These are phyloP conservation scores for Pugionium dolabratum DNA, from an alignment of 345 rosid species.

Conservation along the genomic window DNA sequence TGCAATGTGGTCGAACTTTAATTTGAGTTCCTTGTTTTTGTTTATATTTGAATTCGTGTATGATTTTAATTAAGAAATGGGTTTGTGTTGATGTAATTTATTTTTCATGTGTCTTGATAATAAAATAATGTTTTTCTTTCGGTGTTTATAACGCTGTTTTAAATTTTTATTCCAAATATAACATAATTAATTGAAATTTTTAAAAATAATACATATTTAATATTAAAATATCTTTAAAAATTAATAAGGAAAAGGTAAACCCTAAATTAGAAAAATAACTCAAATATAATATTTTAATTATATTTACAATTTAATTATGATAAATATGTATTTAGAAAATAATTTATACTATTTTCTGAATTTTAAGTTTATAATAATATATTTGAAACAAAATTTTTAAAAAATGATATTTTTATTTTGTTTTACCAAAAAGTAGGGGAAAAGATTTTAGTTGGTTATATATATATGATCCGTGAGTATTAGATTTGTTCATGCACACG, in stretches of 20 bases:
- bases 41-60: slow-evolving; percentile 1
- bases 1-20: slow-evolving; percentile 2
- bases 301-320: too few relatives aligned
- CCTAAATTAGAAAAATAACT: too few relatives aligned
- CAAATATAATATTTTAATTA: too few relatives aligned
- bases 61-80: neutral
- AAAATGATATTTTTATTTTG: neutral
- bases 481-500: slow-evolving; percentile 21
- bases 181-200: too few relatives aligned
- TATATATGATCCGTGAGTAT: slow-evolving; percentile 9
- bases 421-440: neutral
- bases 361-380: too few relatives aligned
- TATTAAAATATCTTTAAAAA: too few relatives aligned
- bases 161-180: too few relatives aligned
- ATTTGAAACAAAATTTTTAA: neutral
- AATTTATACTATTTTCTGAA: too few relatives aligned
- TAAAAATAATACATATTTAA: too few relatives aligned
- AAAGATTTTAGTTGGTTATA: neutral
- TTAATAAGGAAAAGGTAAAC: too few relatives aligned
- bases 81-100: slow-evolving; percentile 18
- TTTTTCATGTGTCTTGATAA: slow-evolving; percentile 27
- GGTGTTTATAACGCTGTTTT: too few relatives aligned
- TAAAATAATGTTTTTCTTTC: neutral
- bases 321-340: too few relatives aligned
- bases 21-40: slow-evolving; percentile 4